Conservation (phyloP, 1,284 basidiomycete species). For the Porogramme epimiltina region DNA sequence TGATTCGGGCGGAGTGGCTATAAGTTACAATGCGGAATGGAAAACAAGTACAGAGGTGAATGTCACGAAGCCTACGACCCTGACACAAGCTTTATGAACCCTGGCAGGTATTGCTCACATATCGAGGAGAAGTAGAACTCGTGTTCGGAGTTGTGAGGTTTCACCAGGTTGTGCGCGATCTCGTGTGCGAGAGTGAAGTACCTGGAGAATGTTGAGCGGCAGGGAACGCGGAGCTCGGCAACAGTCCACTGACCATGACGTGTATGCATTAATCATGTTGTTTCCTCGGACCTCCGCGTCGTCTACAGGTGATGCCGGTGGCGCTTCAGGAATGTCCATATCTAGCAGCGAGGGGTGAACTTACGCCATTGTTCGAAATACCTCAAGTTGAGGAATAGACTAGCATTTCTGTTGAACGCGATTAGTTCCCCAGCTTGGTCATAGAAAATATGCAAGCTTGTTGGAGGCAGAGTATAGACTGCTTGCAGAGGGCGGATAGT, state of each 20-base stretch:
- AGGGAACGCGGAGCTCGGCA: not conserved
- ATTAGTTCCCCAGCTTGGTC: slow-evolving; percentile 83
- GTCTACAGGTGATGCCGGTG: slow-evolving; percentile 45
- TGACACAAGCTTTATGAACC: slow-evolving; percentile 19
- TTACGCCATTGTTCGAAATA: slow-evolving; percentile 89
- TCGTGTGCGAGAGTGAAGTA: slow-evolving; percentile 94
- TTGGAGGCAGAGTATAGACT: slow-evolving; percentile 65
- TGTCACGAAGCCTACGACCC: no score
- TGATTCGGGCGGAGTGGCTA: no score
- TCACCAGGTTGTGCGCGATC: slow-evolving; percentile 83
- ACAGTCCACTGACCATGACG: slow-evolving; percentile 65
- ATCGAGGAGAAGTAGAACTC: slow-evolving; percentile 95
- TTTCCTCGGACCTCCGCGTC: slow-evolving; percentile 67
- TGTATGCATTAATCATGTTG: slow-evolving; percentile 67
- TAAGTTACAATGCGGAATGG: not conserved
- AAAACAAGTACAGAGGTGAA: no score
- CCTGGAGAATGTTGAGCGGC: slow-evolving; percentile 42
- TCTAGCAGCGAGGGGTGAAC: slow-evolving; percentile 32
- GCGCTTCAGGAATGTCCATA: not conserved
- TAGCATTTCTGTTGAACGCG: slow-evolving; percentile 92
- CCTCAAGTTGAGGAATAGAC: slow-evolving; percentile 88
- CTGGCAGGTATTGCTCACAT: slow-evolving; percentile 53
- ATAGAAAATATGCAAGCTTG: slow-evolving; percentile 86
- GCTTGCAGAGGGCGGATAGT: slow-evolving; percentile 58
- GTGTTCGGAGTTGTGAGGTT: slow-evolving; percentile 81